These are phyloP conservation scores for Calonectria henricotiae DNA, from an alignment of 2,329 filamentous ascomycete genomes.

Conservation along the genomic window DNA sequence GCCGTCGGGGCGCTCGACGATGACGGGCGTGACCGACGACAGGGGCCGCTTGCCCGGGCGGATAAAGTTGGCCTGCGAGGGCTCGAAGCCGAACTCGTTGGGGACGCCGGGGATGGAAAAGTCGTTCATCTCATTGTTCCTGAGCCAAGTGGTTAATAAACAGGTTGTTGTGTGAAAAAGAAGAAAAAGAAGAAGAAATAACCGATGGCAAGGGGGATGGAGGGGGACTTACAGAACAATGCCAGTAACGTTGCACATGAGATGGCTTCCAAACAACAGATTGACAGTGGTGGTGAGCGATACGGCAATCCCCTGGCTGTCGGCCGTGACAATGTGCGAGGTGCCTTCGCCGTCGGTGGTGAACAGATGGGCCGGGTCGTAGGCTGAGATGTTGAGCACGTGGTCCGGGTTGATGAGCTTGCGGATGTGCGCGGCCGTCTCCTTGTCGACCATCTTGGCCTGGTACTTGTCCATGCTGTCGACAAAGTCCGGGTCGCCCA, in stretches of 20 bases:
- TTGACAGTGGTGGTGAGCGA: conserved; percentile 92
- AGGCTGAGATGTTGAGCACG: conserved; percentile 82
- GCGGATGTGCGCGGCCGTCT: conserved; percentile 74
- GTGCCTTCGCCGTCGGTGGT: conserved; percentile 81
- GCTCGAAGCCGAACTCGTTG: conserved; percentile 90
- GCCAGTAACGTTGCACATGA: conserved; percentile 87
- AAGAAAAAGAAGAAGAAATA: no score
- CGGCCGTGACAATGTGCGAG: conserved; percentile 81
- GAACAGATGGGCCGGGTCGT: conserved; percentile 80
- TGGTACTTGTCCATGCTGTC: conserved; percentile 76
- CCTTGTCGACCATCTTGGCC: conserved; percentile 75
- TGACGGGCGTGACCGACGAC: conserved; percentile 86
- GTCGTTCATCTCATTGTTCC: conserved; percentile 81
- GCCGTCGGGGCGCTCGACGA: conserved; percentile 76
- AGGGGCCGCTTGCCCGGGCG: conserved; percentile 86
- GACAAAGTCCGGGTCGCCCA: conserved; percentile 88
- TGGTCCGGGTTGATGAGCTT: conserved; percentile 79
- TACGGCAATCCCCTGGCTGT: conserved; percentile 82
- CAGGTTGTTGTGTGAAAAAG: no score
- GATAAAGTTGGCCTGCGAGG: conserved; percentile 86
- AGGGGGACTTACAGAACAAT: conserved; percentile 77
- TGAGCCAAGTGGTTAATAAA: conserved; percentile 33
- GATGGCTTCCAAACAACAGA: conserved; percentile 83
- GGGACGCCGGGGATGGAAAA: conserved; percentile 86
- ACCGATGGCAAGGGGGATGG: conserved; percentile 41